Conservation (phyloP, 345 rosid genomes). For the Aurinia saxatilis region DNA sequence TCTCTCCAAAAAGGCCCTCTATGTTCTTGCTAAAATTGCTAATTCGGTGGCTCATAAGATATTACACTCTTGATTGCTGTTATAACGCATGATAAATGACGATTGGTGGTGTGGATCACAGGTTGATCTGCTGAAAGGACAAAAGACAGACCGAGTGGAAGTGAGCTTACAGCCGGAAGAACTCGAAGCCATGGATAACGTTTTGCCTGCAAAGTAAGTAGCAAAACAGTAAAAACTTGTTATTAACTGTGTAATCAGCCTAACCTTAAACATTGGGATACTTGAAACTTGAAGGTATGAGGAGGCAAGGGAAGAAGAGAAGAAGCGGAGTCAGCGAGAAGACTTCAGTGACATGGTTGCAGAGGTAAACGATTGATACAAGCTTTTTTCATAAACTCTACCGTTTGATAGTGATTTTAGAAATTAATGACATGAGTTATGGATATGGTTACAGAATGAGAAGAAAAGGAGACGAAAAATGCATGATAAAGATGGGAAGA, state of each 20-base stretch:
- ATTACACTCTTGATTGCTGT: neutral
- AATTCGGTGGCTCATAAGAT: no score
- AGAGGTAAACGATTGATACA: no score
- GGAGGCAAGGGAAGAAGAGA: conserved; percentile 99
- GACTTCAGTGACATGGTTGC: conserved; percentile 99
- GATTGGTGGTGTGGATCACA: conserved; percentile 11
- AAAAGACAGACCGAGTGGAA: conserved; percentile 90
- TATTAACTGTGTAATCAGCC: neutral
- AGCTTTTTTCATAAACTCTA: no score
- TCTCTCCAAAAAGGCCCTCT: no score
- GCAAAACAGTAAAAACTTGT: neutral
- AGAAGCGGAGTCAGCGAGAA: conserved; percentile 79
- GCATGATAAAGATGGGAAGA: conserved; percentile 93
- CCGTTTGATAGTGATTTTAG: no score
- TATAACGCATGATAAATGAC: neutral
- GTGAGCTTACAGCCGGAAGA: conserved; percentile 91
- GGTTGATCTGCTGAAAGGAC: conserved; percentile 96
- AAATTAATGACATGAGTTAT: no score
- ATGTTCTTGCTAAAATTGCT: no score
- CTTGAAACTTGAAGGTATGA: conserved; percentile 58
- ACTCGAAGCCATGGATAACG: conserved; percentile 80
- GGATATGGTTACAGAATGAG: conserved; percentile 66
- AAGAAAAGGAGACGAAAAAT: conserved; percentile 88
- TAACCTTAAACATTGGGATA: neutral
- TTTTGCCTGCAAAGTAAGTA: conserved; percentile 89